Base-by-base conservation (phyloP, 768 basidiomycete genomes). In the Mycena rosella region DNA sequence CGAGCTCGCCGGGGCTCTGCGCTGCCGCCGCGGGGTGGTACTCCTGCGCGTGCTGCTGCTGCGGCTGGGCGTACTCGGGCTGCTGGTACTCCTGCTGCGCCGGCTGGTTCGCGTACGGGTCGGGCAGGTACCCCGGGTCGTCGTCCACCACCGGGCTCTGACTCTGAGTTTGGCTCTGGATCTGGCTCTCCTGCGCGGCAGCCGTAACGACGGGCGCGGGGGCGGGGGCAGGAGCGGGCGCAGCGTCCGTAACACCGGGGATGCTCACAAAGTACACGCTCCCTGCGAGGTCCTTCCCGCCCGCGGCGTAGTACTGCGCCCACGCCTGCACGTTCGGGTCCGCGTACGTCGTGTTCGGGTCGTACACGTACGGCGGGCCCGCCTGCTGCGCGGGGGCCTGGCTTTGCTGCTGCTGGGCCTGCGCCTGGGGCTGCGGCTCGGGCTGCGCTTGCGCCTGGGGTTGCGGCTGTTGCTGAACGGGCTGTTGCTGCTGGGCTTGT, bases 321-420 rank as follows among this genome's bases (percentile, higher is more conserved):
- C 94, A 95, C 0, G 91, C 92, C 74, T 95, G 93, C 24, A 90
- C 93, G 68, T 94, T 94, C 60, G 89, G 87, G 75, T 96, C 94
- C 18, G 88, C 78, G 72, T 96, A 96, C 24, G 88, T 88, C 54
- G 82, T 80, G 30, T 82, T 84, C 5, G 92, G 91, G 70, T 94
- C 88, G 73, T 86, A 95, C 11, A 81, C 75, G 74, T 85, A 85
- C 18, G 88, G 87, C 22, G 85, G 83, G n/a, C 84, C 83, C 17
- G 72, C 45, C 24, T 62, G 61, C 42, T 45, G 62, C 49, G 47
- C 54, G 62, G 66, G 27, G 54, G 60, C 58, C 56, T 65, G 74
- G 27, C 42, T 51, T 27, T 69, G 66, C 42, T 72, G 68, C 14
- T 69, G 65, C 49, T 73, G 72, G 40, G 74, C 63, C 59, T 75